Percentiles rank a stretch among this genome's conserved stretches.
Conservation (phyloP, 192 early-diverging fungal species). For the Diversispora epigaea region DNA sequence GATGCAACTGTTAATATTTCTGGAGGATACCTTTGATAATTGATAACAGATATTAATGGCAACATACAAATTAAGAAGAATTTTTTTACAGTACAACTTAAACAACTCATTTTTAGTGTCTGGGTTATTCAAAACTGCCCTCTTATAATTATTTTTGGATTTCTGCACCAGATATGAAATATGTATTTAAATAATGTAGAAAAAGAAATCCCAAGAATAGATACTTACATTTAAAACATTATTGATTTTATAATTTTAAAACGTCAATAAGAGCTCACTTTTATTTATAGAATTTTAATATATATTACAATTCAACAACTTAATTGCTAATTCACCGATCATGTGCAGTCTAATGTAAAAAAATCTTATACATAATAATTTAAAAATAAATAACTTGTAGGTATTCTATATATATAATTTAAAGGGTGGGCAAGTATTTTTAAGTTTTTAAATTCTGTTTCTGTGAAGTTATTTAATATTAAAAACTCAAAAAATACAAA, state of each 20-base stretch:
- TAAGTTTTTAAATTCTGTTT: too few relatives aligned
- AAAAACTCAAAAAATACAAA: too few relatives aligned
- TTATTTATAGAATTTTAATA: too few relatives aligned
- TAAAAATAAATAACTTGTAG: too few relatives aligned
- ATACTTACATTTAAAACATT: background rate
- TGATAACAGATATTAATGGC: conserved; percentile 5
- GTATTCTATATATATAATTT: too few relatives aligned
- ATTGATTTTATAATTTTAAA: conserved; percentile 15
- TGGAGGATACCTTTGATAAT: conserved; percentile 11
- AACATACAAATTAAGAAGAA: conserved; percentile 35
- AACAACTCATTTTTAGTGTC: conserved; percentile 14
- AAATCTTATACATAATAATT: too few relatives aligned
- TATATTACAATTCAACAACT: too few relatives aligned
- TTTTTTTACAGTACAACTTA: conserved; percentile 26
- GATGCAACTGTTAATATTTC: background rate
- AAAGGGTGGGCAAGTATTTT: too few relatives aligned
- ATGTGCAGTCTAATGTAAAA: too few relatives aligned
- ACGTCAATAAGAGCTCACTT: too few relatives aligned
- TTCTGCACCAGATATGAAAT: conserved; percentile 13
- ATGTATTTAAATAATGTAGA: background rate
- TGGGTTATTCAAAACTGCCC: background rate
- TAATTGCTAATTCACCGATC: too few relatives aligned
- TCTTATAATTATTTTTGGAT: conserved; percentile 17
- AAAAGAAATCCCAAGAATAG: background rate
- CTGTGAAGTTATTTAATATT: too few relatives aligned